These are phyloP conservation scores for Otatea glauca DNA, from an alignment of 176 grass and related monocot genomes.

Conservation along the genomic window DNA sequence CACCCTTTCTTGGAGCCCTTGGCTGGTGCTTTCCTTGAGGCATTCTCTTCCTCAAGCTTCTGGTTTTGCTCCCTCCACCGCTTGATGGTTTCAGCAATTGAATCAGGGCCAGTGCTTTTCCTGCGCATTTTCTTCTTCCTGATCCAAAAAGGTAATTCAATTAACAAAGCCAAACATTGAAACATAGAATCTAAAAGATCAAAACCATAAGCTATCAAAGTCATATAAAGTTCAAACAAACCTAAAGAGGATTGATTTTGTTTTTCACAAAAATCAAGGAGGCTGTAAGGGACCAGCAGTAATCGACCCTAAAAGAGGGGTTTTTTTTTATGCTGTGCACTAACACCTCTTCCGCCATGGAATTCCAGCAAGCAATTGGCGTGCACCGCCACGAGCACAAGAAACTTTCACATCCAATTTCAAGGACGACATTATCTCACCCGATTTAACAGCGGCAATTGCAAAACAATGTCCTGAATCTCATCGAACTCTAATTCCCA, in stretches of 20 bases:
- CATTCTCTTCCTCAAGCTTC: slow-evolving; percentile 45
- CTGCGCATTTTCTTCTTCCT: slow-evolving; percentile 84
- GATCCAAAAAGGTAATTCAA: slow-evolving; percentile 34
- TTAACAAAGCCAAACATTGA: neutral
- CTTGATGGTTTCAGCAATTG: slow-evolving; percentile 73
- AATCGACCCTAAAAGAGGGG: neutral
- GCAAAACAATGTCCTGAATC: neutral
- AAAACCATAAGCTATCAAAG: neutral
- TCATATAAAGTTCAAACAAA: neutral
- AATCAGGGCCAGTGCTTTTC: slow-evolving; percentile 62
- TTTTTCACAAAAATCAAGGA: neutral
- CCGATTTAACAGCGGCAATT: neutral
- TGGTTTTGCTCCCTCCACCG: slow-evolving; percentile 82
- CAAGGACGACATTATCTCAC: neutral
- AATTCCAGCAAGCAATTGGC: neutral
- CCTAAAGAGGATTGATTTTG: neutral
- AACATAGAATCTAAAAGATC: neutral
- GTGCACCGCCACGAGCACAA: slow-evolving; percentile 9
- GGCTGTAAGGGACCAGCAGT: neutral
- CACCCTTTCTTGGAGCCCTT: slow-evolving; percentile 98
- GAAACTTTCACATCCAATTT: neutral
- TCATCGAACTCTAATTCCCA: neutral
- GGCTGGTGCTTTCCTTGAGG: slow-evolving; percentile 60
- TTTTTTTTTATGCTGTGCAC: neutral
- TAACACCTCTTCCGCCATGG: neutral